These are phyloP conservation scores for Mortierella sp. DNA, from an alignment of 371 early-diverging fungal species.

Conservation along the genomic window DNA sequence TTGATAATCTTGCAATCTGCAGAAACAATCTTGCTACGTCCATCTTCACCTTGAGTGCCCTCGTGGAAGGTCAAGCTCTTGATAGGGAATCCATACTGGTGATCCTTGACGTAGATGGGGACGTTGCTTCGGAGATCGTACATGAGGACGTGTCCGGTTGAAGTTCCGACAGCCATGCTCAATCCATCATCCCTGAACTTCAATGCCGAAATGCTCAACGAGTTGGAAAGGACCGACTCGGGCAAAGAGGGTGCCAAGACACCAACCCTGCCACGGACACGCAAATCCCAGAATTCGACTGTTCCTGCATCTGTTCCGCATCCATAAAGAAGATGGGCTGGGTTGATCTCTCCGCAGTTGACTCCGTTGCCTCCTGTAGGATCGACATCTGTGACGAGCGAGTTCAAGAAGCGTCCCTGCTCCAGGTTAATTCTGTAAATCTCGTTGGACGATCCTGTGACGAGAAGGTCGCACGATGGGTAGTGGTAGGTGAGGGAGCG, in stretches of 20 bases:
- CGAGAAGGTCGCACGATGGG: conserved; percentile 92
- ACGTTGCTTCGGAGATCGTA: conserved; percentile 94
- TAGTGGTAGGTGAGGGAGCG: conserved; percentile 94
- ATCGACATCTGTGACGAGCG: conserved; percentile 82
- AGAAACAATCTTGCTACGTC: conserved; percentile 84
- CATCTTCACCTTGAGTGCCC: conserved; percentile 67
- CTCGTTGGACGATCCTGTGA: conserved; percentile 87
- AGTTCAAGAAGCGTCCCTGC: conserved; percentile 94
- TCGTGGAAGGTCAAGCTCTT: conserved; percentile 90
- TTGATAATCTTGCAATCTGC: conserved; percentile 94
- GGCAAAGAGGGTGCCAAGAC: conserved; percentile 71
- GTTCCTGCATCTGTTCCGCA: conserved; percentile 91
- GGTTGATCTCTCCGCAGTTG: conserved; percentile 89
- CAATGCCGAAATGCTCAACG: conserved; percentile 81
- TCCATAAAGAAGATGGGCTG: conserved; percentile 93
- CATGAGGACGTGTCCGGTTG: conserved; percentile 91
- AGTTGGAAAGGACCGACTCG: conserved; percentile 60
- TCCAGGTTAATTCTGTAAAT: conserved; percentile 96
- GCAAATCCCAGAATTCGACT: conserved; percentile 97
- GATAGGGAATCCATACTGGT: conserved; percentile 98
- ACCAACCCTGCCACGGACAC: conserved; percentile 83
- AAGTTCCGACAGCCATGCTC: conserved; percentile 91
- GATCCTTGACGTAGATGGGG: conserved; percentile 93
- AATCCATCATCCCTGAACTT: conserved; percentile 92
- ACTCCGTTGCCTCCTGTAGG: conserved; percentile 70